phyloP scores from a whole-genome alignment of 805 yeast genomes.

The Sungouiella thailandica region DNA sequence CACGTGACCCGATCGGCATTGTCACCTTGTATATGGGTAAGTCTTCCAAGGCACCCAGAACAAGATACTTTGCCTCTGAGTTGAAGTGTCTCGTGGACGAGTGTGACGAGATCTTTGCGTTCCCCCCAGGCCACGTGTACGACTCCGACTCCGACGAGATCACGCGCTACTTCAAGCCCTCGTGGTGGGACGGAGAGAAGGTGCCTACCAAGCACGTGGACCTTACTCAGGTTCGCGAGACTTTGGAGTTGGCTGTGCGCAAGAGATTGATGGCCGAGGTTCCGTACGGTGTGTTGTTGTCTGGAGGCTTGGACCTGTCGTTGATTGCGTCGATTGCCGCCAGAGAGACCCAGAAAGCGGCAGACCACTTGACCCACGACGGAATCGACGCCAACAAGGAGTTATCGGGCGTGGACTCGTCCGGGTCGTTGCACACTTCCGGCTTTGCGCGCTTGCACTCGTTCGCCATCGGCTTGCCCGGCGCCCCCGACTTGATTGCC shows the following conservation, averaged over 20 bases:
- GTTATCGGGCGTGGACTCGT: slow-evolving; percentile 88
- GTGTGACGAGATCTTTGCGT: slow-evolving; percentile 87
- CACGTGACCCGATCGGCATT: slow-evolving; percentile 98
- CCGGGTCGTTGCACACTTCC: slow-evolving; percentile 74
- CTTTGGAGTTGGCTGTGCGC: slow-evolving; percentile 91
- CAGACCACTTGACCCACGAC: slow-evolving; percentile 38
- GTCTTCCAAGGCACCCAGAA: slow-evolving; percentile 58
- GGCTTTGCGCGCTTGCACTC: slow-evolving; percentile 87
- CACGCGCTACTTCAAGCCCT: slow-evolving; percentile 85
- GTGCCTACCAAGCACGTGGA: slow-evolving; percentile 78
- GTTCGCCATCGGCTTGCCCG: slow-evolving; percentile 94
- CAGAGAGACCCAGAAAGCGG: slow-evolving; percentile 84
- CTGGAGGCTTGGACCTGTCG: slow-evolving; percentile 97
- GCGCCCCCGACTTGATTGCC: slow-evolving; percentile 96
- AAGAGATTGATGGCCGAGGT: slow-evolving; percentile 99
- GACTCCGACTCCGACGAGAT: slow-evolving; percentile 85
- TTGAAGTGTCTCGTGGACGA: slow-evolving; percentile 90
- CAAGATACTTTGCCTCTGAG: slow-evolving; percentile 90
- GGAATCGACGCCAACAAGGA: slow-evolving; percentile 62
- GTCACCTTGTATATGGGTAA: slow-evolving; percentile 96
- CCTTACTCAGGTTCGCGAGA: slow-evolving; percentile 62
- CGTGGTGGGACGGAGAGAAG: slow-evolving; percentile 85
- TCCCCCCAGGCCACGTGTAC: slow-evolving; percentile 98
- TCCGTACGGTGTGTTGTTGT: slow-evolving; percentile 94
- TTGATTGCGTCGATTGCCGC: slow-evolving; percentile 97